phyloP scores from a whole-genome alignment of 225 moss, liverwort and hornwort genomes.

The Marchantia polymorpha region DNA sequence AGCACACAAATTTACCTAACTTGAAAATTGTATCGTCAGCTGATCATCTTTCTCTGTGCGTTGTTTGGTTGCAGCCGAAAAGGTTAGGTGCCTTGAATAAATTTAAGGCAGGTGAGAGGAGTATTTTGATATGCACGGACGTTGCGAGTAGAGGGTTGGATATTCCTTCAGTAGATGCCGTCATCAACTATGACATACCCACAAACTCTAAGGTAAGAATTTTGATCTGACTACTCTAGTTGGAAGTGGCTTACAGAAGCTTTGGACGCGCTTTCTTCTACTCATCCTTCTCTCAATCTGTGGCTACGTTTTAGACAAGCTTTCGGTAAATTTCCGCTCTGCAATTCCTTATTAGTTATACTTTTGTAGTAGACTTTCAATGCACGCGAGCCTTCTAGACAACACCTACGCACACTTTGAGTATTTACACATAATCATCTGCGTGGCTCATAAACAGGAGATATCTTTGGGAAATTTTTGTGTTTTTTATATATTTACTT shows the following conservation, averaged over 20 bases:
- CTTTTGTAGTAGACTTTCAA: no score
- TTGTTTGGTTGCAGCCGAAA: slow-evolving; percentile 51
- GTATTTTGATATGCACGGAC: slow-evolving; percentile 84
- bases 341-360: no score
- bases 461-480: no score
- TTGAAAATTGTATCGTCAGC: not conserved
- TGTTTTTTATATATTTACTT: no score
- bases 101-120: slow-evolving; percentile 92
- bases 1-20: not conserved
- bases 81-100: slow-evolving; percentile 82
- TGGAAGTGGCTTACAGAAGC: not conserved
- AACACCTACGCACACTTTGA: no score
- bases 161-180: slow-evolving; percentile 72
- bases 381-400: no score
- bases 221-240: not conserved
- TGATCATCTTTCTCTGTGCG: not conserved
- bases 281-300: no score
- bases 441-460: no score
- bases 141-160: slow-evolving; percentile 96
- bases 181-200: slow-evolving; percentile 90
- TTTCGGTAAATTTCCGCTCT: no score
- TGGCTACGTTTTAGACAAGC: no score
- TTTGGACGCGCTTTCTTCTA: no score
- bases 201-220: slow-evolving; percentile 63
- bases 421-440: no score